Percentiles rank a stretch among this genome's conserved stretches.
These are phyloP conservation scores for Immersiella caudata DNA, from an alignment of 495 filamentous ascomycete species.

Conservation along the genomic window DNA sequence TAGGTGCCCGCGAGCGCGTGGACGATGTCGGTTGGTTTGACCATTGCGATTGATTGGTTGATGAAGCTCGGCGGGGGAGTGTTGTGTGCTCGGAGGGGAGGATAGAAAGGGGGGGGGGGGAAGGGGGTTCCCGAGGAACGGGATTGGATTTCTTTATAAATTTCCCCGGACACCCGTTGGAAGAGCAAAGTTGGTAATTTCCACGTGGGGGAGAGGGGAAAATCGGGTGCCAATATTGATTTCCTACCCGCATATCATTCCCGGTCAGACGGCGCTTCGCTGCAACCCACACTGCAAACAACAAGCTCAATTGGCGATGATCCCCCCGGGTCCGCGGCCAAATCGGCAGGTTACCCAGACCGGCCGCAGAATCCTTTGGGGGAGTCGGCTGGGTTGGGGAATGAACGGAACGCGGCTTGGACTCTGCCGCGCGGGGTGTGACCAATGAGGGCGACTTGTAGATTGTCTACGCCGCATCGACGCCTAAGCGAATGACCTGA, in stretches of 20 bases:
- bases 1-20: conserved; percentile 19
- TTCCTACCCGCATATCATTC: background rate
- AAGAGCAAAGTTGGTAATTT: background rate
- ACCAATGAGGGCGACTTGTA: background rate
- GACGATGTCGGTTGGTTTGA: conserved; percentile 12
- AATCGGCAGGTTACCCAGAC: background rate
- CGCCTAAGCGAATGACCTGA: background rate
- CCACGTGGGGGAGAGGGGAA: background rate
- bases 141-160: no score
- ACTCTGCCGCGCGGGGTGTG: background rate
- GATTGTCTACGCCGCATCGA: background rate
- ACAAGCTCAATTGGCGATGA: no score
- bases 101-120: background rate
- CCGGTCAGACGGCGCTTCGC: no score
- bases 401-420: background rate
- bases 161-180: background rate
- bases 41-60: conserved; percentile 2
- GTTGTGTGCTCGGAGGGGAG: no score
- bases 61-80: no score
- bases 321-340: background rate
- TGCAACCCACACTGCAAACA: no score
- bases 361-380: background rate
- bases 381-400: conserved; percentile 1
- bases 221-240: conserved; percentile 1
- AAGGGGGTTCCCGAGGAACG: no score